Percentiles rank a stretch among this genome's conserved stretches.
These are phyloP conservation scores for Trichomonascaceae sp. DNA, from an alignment of 1,139 yeast genomes.

Conservation along the genomic window DNA sequence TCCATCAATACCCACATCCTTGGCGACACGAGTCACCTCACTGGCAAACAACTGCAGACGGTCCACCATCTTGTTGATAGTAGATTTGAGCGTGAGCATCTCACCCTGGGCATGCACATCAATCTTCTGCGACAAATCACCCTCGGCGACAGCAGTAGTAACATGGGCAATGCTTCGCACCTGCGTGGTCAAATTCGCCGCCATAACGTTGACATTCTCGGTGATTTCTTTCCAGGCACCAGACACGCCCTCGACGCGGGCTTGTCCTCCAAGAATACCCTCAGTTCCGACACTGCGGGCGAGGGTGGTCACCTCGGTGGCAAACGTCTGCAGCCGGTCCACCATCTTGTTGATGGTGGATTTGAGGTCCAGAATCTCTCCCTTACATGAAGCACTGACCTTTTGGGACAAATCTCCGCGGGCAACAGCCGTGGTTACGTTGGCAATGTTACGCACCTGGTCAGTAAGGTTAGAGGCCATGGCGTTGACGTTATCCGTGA, in stretches of 20 bases:
- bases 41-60: conserved; percentile 76
- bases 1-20: conserved; percentile 89
- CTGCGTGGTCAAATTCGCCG: conserved; percentile 76
- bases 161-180: conserved; percentile 85
- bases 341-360: conserved; percentile 75
- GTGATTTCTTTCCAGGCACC: conserved; percentile 92
- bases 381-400: conserved; percentile 82
- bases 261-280: conserved; percentile 85
- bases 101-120: conserved; percentile 88
- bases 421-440: conserved; percentile 89
- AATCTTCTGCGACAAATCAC: conserved; percentile 77
- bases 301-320: conserved; percentile 76
- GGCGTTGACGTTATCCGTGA: conserved; percentile 80
- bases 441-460: conserved; percentile 80
- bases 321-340: conserved; percentile 77
- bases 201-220: conserved; percentile 82
- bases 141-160: conserved; percentile 87
- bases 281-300: conserved; percentile 85
- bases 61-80: conserved; percentile 86
- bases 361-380: conserved; percentile 72
- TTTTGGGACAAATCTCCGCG: conserved; percentile 75
- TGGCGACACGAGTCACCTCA: conserved; percentile 81
- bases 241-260: conserved; percentile 82
- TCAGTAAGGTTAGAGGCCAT: conserved; percentile 82
- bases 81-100: conserved; percentile 56